Base-by-base conservation (phyloP, 768 basidiomycete genomes). In the Pluteus cervinus region DNA sequence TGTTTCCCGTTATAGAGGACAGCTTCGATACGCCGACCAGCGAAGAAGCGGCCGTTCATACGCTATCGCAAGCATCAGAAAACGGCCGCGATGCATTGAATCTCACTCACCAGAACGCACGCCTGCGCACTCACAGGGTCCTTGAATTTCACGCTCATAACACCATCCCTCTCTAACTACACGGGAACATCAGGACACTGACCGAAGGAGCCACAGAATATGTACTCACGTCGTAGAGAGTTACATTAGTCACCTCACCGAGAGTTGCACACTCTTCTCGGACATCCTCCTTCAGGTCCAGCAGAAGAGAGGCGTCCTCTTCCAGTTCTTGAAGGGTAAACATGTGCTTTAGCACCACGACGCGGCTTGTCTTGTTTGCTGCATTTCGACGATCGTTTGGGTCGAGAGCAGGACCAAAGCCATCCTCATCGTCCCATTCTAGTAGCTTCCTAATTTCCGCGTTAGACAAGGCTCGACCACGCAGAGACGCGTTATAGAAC, bases 81-180 rank as follows among this genome's bases (percentile, higher is more conserved):
- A 32, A 28, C 24, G 21, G 22, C 24, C 10, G 41, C 24, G 21
- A 21, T 33, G 12, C 5, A 30, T 9, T 7, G 25, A 3, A 21
- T 36, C 14, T 18, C 18, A 42, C 47, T 46, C 47, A 87, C 91
- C 43, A 90, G 42, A 14, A 99, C 66, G 50, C 94, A 99, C 4
- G 91, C 94, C 57, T 93, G 83, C 4, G 96, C 96, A 41, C 89
- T 79, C n/a, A 94, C 49, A 10, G 87, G 75, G 51, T 97, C 93
- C 40, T 80, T 80, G 68, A 97, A 99, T 50, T 97, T 96, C 44
- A 98, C 81, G 0, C 92, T 93, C 79, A 98, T 97, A 44, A 98
- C 62, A 3, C 96, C 94, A 24, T 94, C 90, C 23, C 77, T 62
- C 57, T 99, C 96, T 69, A 83, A 79, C 92, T 99, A 61, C 28